phyloP scores from a whole-genome alignment of 2,329 filamentous ascomycete species.

The Cordyceps fumosorosea region DNA sequence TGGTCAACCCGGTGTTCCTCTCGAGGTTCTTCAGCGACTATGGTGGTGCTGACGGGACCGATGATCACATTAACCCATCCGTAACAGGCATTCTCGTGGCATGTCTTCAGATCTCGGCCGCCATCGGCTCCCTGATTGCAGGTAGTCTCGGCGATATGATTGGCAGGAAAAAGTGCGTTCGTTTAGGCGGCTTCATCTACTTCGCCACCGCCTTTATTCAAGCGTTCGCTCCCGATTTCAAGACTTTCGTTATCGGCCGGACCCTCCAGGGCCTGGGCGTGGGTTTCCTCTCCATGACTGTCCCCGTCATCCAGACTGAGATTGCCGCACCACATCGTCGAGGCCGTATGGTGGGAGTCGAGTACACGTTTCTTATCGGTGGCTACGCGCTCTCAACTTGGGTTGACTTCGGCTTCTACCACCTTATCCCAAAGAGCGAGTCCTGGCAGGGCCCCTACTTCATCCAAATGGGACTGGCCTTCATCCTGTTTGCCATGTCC shows the following conservation, averaged over 20 bases:
- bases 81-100: neutral
- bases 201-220: neutral
- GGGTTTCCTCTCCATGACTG: neutral
- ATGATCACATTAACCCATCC: neutral
- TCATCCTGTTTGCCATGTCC: neutral
- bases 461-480: neutral
- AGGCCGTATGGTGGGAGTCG: neutral
- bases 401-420: neutral
- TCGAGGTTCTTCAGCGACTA: neutral
- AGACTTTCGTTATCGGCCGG: neutral
- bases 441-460: neutral
- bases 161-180: neutral
- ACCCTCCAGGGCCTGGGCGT: neutral
- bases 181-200: neutral
- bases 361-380: neutral
- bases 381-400: neutral
- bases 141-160: neutral
- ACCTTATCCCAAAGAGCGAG: neutral
- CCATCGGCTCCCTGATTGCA: neutral
- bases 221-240: neutral
- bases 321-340: neutral
- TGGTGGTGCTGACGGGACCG: neutral
- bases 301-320: neutral
- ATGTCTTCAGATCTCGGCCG: neutral
- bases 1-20: neutral